phyloP scores from a whole-genome alignment of 2,329 filamentous ascomycete genomes.

The Beauveria sp. region DNA sequence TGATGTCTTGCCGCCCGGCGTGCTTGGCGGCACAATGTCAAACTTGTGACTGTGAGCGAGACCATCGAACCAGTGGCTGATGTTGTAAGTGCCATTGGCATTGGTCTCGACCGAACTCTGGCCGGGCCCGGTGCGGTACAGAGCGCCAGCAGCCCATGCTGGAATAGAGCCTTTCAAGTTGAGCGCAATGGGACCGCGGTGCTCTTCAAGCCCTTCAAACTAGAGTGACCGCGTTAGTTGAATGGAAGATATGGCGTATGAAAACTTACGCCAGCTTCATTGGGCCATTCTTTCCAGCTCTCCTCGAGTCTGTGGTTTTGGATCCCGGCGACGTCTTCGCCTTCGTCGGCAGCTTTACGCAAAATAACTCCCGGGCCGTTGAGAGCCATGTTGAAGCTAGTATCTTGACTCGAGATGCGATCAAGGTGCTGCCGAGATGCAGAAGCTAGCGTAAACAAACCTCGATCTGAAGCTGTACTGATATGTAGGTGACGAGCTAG shows the following conservation, averaged over 20 bases:
- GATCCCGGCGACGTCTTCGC: conserved; percentile 2
- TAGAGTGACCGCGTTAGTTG: conserved; percentile 22
- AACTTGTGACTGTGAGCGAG: conserved; percentile 66
- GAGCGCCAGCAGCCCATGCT: conserved; percentile 58
- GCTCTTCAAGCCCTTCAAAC: conserved; percentile 62
- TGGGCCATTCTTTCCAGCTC: conserved; percentile 27
- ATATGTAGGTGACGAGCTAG: neutral
- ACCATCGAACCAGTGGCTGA: conserved; percentile 77
- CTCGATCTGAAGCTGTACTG: neutral
- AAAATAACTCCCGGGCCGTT: neutral
- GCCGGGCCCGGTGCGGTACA: conserved; percentile 71
- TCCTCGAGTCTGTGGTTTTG: conserved; percentile 6
- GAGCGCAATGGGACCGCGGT: conserved; percentile 57
- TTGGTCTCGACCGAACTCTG: conserved; percentile 52
- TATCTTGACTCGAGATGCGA: neutral
- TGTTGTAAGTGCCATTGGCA: conserved; percentile 48
- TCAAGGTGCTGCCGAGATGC: neutral
- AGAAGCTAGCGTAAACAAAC: neutral
- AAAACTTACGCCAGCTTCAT: conserved; percentile 27
- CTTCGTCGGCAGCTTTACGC: conserved; percentile 4
- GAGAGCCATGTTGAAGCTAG: conserved; percentile 2
- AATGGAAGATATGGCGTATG: neutral
- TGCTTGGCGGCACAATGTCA: conserved; percentile 46
- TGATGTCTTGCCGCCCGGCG: conserved; percentile 18
- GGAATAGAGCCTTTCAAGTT: conserved; percentile 60